Percentiles rank a stretch among this genome's conserved stretches.
Evolutionary conservation across 2,329 filamentous ascomycete genomes (phyloP).

Genomic region (Aureobasidium sp.): DNA sequence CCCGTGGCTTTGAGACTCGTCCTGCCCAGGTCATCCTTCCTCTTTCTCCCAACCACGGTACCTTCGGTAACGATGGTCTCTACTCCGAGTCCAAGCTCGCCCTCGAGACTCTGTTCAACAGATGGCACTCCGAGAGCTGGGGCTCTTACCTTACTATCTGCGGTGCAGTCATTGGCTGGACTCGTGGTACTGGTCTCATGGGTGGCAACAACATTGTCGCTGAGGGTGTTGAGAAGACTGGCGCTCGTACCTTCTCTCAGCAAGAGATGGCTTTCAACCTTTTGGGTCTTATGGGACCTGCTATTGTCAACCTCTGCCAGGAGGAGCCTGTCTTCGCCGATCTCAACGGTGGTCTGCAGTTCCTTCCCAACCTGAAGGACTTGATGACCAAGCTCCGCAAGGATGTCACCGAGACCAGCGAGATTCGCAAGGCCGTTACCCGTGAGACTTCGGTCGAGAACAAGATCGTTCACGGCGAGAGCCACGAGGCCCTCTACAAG

Average conservation of each 20-base stretch:
- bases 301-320: conserved; percentile 93
- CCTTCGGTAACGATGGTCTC: conserved; percentile 93
- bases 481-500: conserved; percentile 87
- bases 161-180: conserved; percentile 98
- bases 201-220: conserved; percentile 95
- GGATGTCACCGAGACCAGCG: conserved; percentile 90
- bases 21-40: conserved; percentile 95
- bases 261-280: conserved; percentile 99
- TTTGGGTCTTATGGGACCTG: conserved; percentile 88
- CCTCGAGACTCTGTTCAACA: conserved; percentile 94
- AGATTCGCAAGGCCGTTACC: conserved; percentile 85
- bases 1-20: conserved; percentile 84
- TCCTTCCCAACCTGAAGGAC: conserved; percentile 91
- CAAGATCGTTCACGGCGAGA: conserved; percentile 91
- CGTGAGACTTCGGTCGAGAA: conserved; percentile 96
- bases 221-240: conserved; percentile 91
- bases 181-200: conserved; percentile 96
- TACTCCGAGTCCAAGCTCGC: conserved; percentile 98
- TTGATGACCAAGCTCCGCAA: conserved; percentile 90
- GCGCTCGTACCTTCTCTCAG: conserved; percentile 96
- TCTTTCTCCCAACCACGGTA: conserved; percentile 95
- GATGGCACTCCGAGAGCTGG: conserved; percentile 98
- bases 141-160: conserved; percentile 96
- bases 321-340: conserved; percentile 93
- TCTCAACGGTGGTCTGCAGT: conserved; percentile 94